A percentile compares a stretch with the other conserved stretches of the same genome.
Evolutionary conservation across 2,329 filamentous ascomycete genomes (phyloP).

Genomic region (Botryotinia calthae): DNA sequence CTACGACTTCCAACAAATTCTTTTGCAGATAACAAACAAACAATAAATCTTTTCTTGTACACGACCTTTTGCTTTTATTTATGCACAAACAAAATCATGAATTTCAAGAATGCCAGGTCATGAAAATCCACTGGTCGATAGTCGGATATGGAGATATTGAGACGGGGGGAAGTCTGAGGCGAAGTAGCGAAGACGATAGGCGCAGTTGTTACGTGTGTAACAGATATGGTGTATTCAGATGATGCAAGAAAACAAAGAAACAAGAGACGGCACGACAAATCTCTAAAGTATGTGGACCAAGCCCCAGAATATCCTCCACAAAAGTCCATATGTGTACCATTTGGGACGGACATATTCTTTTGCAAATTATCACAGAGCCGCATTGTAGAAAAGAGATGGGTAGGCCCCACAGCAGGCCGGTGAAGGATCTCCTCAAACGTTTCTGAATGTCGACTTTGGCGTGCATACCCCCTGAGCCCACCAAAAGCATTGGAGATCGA

Average conservation of each 20-base stretch:
- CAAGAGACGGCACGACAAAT: neutral
- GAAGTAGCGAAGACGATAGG: conserved; percentile 6
- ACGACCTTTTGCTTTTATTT: conserved; percentile 9
- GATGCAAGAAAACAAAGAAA: neutral
- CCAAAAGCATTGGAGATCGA: neutral
- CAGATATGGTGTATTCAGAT: neutral
- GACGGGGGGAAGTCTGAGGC: conserved; percentile 4
- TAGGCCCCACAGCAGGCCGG: conserved; percentile 1
- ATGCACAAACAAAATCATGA: neutral
- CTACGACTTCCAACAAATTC: conserved; percentile 9
- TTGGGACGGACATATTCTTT: neutral
- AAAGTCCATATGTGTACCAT: conserved; percentile 10
- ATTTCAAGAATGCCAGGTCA: neutral
- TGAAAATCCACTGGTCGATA: neutral
- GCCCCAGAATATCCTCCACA: conserved; percentile 10
- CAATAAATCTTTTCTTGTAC: neutral
- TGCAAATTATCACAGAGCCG: neutral
- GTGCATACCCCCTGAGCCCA: conserved; percentile 13
- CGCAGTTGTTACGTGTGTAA: neutral
- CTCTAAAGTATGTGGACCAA: conserved; percentile 3
- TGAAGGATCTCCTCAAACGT: conserved; percentile 5
- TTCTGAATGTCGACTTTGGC: neutral
- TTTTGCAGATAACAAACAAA: neutral
- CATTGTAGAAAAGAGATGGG: neutral
- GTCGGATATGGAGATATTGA: neutral